Evolutionary conservation across 257 asterid species (phyloP).

Genomic region (Echites panduratus): DNA sequence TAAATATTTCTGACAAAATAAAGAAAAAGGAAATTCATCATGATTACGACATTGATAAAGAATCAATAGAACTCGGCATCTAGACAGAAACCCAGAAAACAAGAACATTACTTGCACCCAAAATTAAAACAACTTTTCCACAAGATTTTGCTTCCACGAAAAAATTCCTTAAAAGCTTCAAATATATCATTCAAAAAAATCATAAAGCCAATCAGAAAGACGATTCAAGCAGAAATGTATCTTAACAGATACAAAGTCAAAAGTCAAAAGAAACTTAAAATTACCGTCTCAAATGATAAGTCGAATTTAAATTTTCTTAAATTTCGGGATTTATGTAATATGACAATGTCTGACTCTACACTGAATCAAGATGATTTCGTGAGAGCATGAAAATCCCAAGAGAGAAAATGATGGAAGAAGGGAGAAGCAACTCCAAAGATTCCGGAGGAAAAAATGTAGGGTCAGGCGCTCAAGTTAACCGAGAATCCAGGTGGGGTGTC

Average conservation of each 20-base stretch:
- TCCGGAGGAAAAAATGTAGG: slow-evolving; percentile 6
- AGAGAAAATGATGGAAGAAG: neutral
- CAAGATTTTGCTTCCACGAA: neutral
- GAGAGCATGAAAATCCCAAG: neutral
- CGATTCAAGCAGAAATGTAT: neutral
- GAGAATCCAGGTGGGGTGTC: neutral
- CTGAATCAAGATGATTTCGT: neutral
- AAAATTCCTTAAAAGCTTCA: neutral
- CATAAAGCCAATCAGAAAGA: neutral
- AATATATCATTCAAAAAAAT: neutral
- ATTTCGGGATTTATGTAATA: neutral
- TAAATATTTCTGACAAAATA: neutral
- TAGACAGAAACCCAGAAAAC: neutral
- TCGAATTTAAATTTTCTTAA: neutral
- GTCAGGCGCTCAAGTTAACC: neutral
- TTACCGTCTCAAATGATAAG: neutral
- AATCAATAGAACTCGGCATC: neutral
- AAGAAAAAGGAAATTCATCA: neutral
- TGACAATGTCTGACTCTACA: neutral
- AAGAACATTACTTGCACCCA: neutral
- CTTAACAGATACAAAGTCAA: neutral
- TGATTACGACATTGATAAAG: neutral
- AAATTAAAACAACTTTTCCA: neutral
- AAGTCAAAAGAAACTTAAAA: neutral
- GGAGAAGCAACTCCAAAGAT: slow-evolving; percentile 8